These are phyloP conservation scores for Ceratocystis destructans DNA, from an alignment of 2,329 filamentous ascomycete genomes.

Conservation along the genomic window DNA sequence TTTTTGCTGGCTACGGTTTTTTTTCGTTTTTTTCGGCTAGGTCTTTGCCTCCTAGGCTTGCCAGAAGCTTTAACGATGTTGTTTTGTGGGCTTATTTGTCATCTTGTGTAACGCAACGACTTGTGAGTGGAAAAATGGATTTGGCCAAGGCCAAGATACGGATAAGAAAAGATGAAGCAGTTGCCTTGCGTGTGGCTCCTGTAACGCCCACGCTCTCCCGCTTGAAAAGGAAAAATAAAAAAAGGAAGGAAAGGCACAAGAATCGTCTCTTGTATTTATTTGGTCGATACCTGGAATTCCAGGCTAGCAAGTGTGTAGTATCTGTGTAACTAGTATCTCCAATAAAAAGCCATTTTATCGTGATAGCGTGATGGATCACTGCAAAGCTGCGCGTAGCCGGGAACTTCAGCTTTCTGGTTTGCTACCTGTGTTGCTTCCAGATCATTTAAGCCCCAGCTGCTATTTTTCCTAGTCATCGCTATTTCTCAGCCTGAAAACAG, in stretches of 20 bases:
- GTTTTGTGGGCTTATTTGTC: neutral
- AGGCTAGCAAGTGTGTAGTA: neutral
- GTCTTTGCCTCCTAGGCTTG: too few relatives aligned
- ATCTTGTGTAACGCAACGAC: neutral
- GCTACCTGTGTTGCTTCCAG: neutral
- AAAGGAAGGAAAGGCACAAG: neutral
- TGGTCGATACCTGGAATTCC: neutral
- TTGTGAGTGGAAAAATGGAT: neutral
- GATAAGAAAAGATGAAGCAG: neutral
- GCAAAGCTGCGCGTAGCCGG: conserved; percentile 1
- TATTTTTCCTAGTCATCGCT: neutral
- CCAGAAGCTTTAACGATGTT: neutral
- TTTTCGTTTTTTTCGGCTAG: neutral
- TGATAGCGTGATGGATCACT: neutral
- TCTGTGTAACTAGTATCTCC: neutral
- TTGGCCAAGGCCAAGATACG: neutral
- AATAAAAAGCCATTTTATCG: neutral
- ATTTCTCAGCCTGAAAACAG: too few relatives aligned
- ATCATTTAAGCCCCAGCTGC: neutral
- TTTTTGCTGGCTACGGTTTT: neutral
- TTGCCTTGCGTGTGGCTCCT: too few relatives aligned
- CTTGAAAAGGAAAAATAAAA: neutral
- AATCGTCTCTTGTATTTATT: too few relatives aligned
- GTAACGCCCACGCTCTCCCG: neutral
- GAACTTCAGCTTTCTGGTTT: neutral